Percentiles rank a stretch among this genome's conserved stretches.
Conservation (phyloP, 2,329 filamentous ascomycete genomes). For the Gnomoniopsis smithogilvyi region DNA sequence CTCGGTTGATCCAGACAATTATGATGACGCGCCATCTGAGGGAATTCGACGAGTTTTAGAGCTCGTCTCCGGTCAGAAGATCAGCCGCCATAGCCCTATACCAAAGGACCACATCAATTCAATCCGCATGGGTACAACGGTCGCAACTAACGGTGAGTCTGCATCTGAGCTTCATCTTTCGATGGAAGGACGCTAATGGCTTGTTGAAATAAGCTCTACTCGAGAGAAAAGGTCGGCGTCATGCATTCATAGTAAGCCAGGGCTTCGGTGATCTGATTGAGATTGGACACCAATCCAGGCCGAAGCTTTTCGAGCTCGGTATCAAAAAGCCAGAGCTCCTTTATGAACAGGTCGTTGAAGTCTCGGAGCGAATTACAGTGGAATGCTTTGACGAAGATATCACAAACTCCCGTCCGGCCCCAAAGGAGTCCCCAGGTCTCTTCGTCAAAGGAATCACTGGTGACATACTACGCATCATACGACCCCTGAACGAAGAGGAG, state of each 20-base stretch:
- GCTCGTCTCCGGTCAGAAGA: slow-evolving; percentile 1
- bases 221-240: slow-evolving; percentile 18
- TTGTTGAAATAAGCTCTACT: slow-evolving; percentile 11
- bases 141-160: slow-evolving; percentile 23
- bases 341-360: slow-evolving; percentile 19
- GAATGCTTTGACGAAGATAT: slow-evolving; percentile 14
- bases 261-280: slow-evolving; percentile 19
- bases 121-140: slow-evolving; percentile 54
- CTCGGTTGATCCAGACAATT: slow-evolving; percentile 37
- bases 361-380: slow-evolving; percentile 19
- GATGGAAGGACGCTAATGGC: no score
- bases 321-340: slow-evolving; percentile 13
- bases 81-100: slow-evolving; percentile 3
- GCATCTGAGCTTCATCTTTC: no score
- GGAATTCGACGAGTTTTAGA: slow-evolving; percentile 14
- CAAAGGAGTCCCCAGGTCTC: slow-evolving; percentile 5
- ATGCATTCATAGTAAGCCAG: slow-evolving; percentile 17
- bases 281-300: slow-evolving; percentile 19
- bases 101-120: slow-evolving; percentile 6
- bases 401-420: slow-evolving; percentile 1
- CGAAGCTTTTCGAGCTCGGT: slow-evolving; percentile 14
- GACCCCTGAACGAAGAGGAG: slow-evolving; percentile 47
- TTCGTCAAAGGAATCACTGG: slow-evolving; percentile 62
- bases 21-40: slow-evolving; percentile 40
- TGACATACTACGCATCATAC: slow-evolving; percentile 62